These are phyloP conservation scores for Verticillium zaregamsianum DNA, from an alignment of 2,329 filamentous ascomycete species.

Conservation along the genomic window DNA sequence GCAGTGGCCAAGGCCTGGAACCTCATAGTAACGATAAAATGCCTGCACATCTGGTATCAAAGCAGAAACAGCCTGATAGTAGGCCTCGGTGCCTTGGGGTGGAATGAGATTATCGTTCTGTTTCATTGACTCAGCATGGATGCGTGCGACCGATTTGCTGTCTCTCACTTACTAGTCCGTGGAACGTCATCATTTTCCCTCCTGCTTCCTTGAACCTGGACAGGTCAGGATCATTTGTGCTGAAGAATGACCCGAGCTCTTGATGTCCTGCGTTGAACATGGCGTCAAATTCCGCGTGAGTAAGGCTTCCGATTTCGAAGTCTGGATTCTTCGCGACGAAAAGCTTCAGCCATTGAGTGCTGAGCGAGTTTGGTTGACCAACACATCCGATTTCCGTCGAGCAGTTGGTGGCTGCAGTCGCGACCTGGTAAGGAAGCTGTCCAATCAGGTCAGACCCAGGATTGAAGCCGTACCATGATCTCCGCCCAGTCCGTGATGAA, in stretches of 20 bases:
- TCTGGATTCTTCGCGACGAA: constrained; percentile 2
- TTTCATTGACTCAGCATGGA: no score
- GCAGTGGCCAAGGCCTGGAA: constrained; percentile 29
- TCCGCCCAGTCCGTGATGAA: background rate
- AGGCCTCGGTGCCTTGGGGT: constrained; percentile 14
- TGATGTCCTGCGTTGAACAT: background rate
- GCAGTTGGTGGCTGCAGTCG: background rate
- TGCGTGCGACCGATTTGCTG: background rate
- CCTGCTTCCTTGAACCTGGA: constrained; percentile 24
- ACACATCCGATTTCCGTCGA: background rate
- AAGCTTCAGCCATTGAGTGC: background rate
- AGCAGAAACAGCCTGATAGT: constrained; percentile 19
- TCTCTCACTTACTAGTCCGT: constrained; percentile 2
- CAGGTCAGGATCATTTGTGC: constrained; percentile 23
- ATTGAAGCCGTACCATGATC: background rate
- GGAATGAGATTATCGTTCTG: constrained; percentile 17
- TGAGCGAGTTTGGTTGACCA: background rate
- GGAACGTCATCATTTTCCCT: constrained; percentile 23
- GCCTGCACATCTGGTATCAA: constrained; percentile 15
- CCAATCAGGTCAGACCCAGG: background rate
- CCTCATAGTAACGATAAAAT: constrained; percentile 28
- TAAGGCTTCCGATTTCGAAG: background rate
- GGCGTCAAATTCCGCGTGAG: background rate
- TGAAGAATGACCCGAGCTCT: constrained; percentile 18
- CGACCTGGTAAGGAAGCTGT: background rate